A percentile compares a stretch with the other conserved stretches of the same genome.
Evolutionary conservation across 108 stramenopile species (phyloP).

Genomic region (Asterionellopsis glacialis): DNA sequence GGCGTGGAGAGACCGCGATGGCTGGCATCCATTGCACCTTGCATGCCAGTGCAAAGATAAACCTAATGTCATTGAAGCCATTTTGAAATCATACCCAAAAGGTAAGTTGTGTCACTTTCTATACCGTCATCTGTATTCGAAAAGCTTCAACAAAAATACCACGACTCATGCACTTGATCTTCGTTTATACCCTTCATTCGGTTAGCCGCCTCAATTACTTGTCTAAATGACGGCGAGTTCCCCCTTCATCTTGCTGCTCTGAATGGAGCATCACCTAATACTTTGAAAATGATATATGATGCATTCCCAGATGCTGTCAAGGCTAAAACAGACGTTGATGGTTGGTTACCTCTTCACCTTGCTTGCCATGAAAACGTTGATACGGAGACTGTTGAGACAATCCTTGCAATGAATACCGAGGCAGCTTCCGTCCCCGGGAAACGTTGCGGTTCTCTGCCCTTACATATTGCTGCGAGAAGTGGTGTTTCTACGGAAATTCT

Average conservation of each 20-base stretch:
- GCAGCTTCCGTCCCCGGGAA: conserved; percentile 26
- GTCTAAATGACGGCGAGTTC: conserved; percentile 26
- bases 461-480: conserved; percentile 31
- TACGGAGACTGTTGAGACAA: conserved; percentile 23
- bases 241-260: conserved; percentile 40
- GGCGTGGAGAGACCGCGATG: conserved; percentile 34
- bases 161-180: too few species aligned
- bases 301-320: conserved; percentile 37
- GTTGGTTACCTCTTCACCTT: conserved; percentile 39
- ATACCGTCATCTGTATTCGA: too few species aligned
- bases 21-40: conserved; percentile 38
- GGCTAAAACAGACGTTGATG: conserved; percentile 25
- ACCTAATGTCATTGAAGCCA: conserved; percentile 23
- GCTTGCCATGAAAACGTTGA: conserved; percentile 34
- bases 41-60: conserved; percentile 31
- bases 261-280: conserved; percentile 24
- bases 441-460: conserved; percentile 31
- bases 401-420: conserved; percentile 32
- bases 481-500: conserved; percentile 34
- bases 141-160: too few species aligned
- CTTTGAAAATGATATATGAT: conserved; percentile 28
- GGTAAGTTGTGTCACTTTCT: too few species aligned
- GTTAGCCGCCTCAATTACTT: conserved; percentile 27
- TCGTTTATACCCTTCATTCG: too few species aligned
- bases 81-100: conserved; percentile 35